A percentile compares a stretch with the other conserved stretches of the same genome.
These are phyloP conservation scores for Thermothielavioides terrestris DNA, from an alignment of 495 filamentous ascomycete genomes.

Conservation along the genomic window DNA sequence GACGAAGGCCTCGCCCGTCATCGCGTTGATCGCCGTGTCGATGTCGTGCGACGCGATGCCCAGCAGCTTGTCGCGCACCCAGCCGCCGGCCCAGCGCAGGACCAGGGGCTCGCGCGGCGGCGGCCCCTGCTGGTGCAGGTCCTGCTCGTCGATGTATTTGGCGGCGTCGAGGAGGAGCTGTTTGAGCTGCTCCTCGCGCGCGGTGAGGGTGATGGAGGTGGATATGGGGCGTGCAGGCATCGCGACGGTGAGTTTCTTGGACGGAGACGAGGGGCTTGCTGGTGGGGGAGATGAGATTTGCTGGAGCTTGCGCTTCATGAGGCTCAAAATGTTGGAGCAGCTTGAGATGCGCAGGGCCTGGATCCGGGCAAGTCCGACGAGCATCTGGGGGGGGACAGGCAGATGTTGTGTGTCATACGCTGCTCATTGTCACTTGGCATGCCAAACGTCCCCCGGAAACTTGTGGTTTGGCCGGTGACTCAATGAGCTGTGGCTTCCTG, in stretches of 20 bases:
- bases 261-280: background rate
- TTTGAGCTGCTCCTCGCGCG: constrained; percentile 59
- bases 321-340: constrained; percentile 11
- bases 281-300: constrained; percentile 2
- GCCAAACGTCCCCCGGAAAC: background rate
- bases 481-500: background rate
- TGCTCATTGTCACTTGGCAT: background rate
- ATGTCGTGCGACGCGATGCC: constrained; percentile 78
- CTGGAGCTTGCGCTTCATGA: constrained; percentile 20
- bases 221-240: background rate
- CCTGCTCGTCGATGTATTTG: constrained; percentile 50
- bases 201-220: constrained; percentile 41
- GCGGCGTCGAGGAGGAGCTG: constrained; percentile 68
- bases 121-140: constrained; percentile 5
- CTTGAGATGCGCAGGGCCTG: background rate
- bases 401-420: background rate
- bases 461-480: background rate
- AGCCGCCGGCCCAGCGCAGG: constrained; percentile 91
- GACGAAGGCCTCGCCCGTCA: constrained; percentile 86
- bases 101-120: constrained; percentile 36
- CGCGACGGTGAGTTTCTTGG: background rate
- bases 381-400: background rate
- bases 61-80: constrained; percentile 95
- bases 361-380: constrained; percentile 1
- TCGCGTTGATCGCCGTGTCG: constrained; percentile 86